Conservation (phyloP, 495 filamentous ascomycete species). For the Talaromyces adpressus region DNA sequence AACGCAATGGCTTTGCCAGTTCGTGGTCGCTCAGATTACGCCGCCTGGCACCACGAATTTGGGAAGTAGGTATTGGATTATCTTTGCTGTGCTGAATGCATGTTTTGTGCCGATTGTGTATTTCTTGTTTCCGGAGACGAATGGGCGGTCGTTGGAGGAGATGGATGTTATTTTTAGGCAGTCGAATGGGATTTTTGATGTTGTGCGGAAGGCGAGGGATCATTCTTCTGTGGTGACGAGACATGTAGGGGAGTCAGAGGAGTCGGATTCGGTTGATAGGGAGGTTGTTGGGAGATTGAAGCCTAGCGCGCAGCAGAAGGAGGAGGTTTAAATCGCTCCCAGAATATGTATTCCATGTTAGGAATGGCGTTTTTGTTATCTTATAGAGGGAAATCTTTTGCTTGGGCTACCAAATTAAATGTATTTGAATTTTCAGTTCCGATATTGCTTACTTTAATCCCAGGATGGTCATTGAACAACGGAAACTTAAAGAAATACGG, state of each 20-base stretch:
- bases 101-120: conserved; percentile 54
- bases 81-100: conserved; percentile 48
- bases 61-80: conserved; percentile 49
- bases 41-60: conserved; percentile 45
- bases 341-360: background rate
- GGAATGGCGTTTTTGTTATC: background rate
- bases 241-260: background rate
- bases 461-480: no score
- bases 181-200: conserved; percentile 12
- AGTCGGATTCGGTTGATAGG: background rate
- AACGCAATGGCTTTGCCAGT: conserved; percentile 43
- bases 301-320: background rate
- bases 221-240: background rate
- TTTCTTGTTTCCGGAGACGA: conserved; percentile 53
- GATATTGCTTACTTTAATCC: no score
- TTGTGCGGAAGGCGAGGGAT: conserved; percentile 11
- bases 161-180: conserved; percentile 41
- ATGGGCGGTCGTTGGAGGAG: conserved; percentile 42
- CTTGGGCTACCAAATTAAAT: no score
- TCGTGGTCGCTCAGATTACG: conserved; percentile 48
- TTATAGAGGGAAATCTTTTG: background rate
- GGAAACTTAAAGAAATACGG: no score
- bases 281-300: background rate
- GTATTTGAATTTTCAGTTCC: no score
- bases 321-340: background rate